Conservation (phyloP, 192 early-diverging fungal genomes). For the Funneliformis mosseae region DNA sequence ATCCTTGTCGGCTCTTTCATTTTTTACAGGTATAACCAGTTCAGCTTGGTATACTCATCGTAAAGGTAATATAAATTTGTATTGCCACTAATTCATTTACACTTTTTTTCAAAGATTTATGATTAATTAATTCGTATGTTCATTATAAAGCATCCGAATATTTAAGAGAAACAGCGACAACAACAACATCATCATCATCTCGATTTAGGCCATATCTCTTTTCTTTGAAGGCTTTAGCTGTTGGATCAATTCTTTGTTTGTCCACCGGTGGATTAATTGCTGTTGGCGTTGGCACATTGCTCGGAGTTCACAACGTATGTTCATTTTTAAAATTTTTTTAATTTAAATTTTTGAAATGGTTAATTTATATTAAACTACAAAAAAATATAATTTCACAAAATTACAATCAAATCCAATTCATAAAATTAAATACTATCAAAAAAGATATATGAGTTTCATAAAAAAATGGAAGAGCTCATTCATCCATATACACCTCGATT, state of each 20-base stretch:
- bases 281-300: neutral
- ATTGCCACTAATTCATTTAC: neutral
- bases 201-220: neutral
- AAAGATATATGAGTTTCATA: constrained; percentile 9
- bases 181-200: neutral
- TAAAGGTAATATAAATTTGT: constrained; percentile 1
- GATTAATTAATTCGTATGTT: no score
- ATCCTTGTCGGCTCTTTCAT: neutral
- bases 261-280: constrained; percentile 12
- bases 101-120: no score
- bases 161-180: neutral
- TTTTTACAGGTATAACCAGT: neutral
- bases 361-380: neutral
- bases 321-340: neutral
- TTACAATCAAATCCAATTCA: neutral
- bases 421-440: neutral
- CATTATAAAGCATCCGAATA: neutral
- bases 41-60: neutral
- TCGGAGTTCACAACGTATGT: neutral
- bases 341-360: neutral
- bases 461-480: constrained; percentile 13
- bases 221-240: constrained; percentile 3
- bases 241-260: constrained; percentile 15
- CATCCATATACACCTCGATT: neutral
- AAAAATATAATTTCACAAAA: no score